Evolutionary conservation across 139 green algal species (phyloP), one percentile per base, ranked within the genome.

Genomic region (Zygnema circumcarinatum): DNA sequence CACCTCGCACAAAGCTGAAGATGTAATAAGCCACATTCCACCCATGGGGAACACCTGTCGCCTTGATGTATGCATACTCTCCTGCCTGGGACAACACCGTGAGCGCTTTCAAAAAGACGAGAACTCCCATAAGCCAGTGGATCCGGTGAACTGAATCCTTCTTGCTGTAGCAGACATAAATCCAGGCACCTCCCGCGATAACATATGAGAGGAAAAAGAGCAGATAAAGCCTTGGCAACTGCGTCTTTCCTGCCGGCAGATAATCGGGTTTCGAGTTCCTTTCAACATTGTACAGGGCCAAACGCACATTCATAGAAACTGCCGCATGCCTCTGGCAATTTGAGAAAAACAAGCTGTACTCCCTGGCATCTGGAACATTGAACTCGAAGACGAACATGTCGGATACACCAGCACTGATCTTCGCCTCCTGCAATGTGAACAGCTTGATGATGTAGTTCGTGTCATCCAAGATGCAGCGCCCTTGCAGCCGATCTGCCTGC

Each of bases 1-100:
- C 79, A 41, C 95, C 94, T 7, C 96, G 92, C 79, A 96, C 93
- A 86, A 96, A 97, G 38, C 94, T 98, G 93, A 98, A 98, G 75
- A 98, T 90, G 92, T 99, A 98, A 87, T 94, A 99, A n/a, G 94
- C 96, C 36, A 98, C 94, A 88, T 98, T 98, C 97, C 97, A 98
- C 79, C 96, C 96, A 53, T 98, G 92, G 0, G 96, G 91, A 54
- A 92, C 76, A 68, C 97, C 95, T 1, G 92, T 94, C 1, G 87
- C 84, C 69, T 94, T 92, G 82, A 98, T 95, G 62, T 95, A 92
- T 84, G 96, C 93, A 88, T 95, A 95, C 76, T 91, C 87, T 38
- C 79, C 84, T 1, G 87, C 82, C 80, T 93, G 86, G 0, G 91
- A 93, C 38, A 99, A 89, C 52, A 98, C 86, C 0, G 95, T 98